phyloP scores from a whole-genome alignment of 768 basidiomycete genomes.

The Royoungia palumana region DNA sequence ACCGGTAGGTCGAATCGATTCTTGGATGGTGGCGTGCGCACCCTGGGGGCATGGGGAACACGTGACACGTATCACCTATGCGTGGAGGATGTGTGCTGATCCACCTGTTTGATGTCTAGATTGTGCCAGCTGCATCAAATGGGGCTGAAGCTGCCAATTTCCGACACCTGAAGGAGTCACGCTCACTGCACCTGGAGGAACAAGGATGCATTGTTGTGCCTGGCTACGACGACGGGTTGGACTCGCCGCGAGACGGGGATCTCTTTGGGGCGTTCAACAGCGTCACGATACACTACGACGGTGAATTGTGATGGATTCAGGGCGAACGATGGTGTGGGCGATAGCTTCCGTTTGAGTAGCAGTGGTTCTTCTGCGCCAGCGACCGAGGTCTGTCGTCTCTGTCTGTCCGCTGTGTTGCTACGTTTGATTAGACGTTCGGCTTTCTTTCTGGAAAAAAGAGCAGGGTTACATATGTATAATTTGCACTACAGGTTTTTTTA shows the following conservation, averaged over 20 bases:
- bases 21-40: too few relatives aligned
- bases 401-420: constrained; percentile 1
- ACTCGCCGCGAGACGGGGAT: constrained; percentile 50
- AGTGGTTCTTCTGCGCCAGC: too few relatives aligned
- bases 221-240: constrained; percentile 43
- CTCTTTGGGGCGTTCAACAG: constrained; percentile 87
- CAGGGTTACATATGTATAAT: constrained; percentile 33
- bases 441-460: constrained; percentile 21
- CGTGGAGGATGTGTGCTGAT: constrained; percentile 26
- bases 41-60: background rate
- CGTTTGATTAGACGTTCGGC: constrained; percentile 21
- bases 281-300: constrained; percentile 85
- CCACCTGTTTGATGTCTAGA: constrained; percentile 45
- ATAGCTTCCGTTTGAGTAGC: constrained; percentile 1
- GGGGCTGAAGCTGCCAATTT: constrained; percentile 86
- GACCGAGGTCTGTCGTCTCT: constrained; percentile 20
- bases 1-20: constrained; percentile 57
- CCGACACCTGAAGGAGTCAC: constrained; percentile 86
- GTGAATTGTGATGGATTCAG: constrained; percentile 41
- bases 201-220: constrained; percentile 39
- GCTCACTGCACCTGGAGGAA: constrained; percentile 85
- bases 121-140: constrained; percentile 70
- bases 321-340: background rate
- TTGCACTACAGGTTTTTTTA: constrained; percentile 31
- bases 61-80: constrained; percentile 8